Evolutionary conservation across 768 basidiomycete species (phyloP).

Genomic region (Lyophyllum decastes): DNA sequence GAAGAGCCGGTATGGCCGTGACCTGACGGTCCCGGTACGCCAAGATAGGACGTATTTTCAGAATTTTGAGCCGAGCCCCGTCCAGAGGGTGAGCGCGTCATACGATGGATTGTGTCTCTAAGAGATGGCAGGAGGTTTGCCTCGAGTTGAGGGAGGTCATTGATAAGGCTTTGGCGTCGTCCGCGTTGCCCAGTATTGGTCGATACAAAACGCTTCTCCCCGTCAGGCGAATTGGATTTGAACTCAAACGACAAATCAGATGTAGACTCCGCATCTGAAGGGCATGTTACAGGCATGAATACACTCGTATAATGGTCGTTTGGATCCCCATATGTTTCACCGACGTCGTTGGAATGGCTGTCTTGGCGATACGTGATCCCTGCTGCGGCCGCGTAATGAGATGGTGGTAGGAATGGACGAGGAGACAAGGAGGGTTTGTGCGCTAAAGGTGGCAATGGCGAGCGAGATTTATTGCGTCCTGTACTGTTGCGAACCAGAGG

Average conservation of each 20-base stretch:
- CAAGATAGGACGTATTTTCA: conserved; percentile 9
- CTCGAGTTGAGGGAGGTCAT: conserved; percentile 61
- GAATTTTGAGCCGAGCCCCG: conserved; percentile 7
- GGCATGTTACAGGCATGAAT: conserved; percentile 24
- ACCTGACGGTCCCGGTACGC: conserved; percentile 5
- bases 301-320: conserved; percentile 12
- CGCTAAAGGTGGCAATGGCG: conserved; percentile 33
- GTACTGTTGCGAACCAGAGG: conserved; percentile 24
- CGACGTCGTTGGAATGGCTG: conserved; percentile 4
- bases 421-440: conserved; percentile 25
- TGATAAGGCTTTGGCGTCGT: conserved; percentile 44
- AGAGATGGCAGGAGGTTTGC: conserved; percentile 68
- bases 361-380: conserved; percentile 26
- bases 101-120: conserved; percentile 70
- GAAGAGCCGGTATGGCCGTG: conserved; percentile 3
- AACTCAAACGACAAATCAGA: conserved; percentile 35
- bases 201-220: conserved; percentile 13
- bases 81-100: conserved; percentile 59
- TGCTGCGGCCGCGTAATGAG: conserved; percentile 57
- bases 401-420: conserved; percentile 50
- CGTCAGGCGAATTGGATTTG: conserved; percentile 8
- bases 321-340: not conserved
- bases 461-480: conserved; percentile 39
- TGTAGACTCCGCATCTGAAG: conserved; percentile 18
- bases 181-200: conserved; percentile 17